Conservation (phyloP, 371 early-diverging fungal genomes). For the Mucor indicus region DNA sequence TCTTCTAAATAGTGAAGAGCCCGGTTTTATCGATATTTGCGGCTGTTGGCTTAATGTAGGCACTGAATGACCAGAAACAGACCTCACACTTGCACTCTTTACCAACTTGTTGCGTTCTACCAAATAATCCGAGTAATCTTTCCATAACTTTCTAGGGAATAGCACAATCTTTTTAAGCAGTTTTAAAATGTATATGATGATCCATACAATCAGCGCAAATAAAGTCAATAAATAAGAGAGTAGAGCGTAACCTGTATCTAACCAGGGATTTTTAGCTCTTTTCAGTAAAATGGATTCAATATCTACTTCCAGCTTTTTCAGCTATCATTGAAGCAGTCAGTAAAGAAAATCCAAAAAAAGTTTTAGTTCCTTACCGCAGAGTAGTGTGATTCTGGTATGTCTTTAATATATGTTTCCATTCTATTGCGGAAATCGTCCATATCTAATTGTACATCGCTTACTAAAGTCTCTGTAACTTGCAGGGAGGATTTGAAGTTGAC, state of each 20-base stretch:
- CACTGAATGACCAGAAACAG: conserved; percentile 1
- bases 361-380: no score
- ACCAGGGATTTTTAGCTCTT: conserved; percentile 48
- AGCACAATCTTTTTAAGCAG: conserved; percentile 28
- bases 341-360: no score
- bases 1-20: no score
- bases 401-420: conserved; percentile 39
- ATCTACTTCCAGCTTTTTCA: conserved; percentile 45
- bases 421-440: conserved; percentile 30
- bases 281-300: conserved; percentile 44
- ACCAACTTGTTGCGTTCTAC: conserved; percentile 31
- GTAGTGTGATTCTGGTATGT: conserved; percentile 43
- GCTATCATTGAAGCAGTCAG: no score
- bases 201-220: conserved; percentile 42
- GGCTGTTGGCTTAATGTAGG: no score
- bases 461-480: conserved; percentile 27
- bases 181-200: conserved; percentile 41
- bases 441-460: conserved; percentile 36
- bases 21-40: no score
- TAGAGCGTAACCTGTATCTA: conserved; percentile 44
- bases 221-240: conserved; percentile 43
- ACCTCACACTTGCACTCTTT: conserved; percentile 8
- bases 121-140: conserved; percentile 32
- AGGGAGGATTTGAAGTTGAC: conserved; percentile 23
- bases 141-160: conserved; percentile 39